phyloP scores from a whole-genome alignment of 352 stramenopile species.

The Globisporangium sylvaticum region DNA sequence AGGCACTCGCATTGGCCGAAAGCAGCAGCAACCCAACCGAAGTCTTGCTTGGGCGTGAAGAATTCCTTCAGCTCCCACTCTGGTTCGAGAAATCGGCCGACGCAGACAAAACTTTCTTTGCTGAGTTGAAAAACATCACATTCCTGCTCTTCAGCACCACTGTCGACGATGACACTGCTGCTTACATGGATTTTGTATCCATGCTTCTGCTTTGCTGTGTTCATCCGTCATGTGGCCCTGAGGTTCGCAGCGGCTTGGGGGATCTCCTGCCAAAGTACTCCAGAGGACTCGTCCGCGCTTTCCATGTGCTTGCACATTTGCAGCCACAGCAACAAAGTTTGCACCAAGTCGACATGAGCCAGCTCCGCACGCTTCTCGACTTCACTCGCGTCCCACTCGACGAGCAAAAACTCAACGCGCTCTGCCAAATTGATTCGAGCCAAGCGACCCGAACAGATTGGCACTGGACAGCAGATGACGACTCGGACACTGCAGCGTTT shows the following conservation, averaged over 20 bases:
- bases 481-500: slow-evolving; percentile 15
- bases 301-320: slow-evolving; percentile 22
- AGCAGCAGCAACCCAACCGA: not conserved
- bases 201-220: slow-evolving; percentile 43
- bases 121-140: slow-evolving; percentile 26
- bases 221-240: slow-evolving; percentile 24
- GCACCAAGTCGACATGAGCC: not conserved
- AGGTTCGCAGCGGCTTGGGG: slow-evolving; percentile 28
- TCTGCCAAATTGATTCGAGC: not conserved
- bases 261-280: slow-evolving; percentile 34
- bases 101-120: not conserved
- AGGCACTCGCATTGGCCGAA: not conserved
- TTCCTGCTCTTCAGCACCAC: slow-evolving; percentile 31
- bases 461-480: slow-evolving; percentile 3
- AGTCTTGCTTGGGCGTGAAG: slow-evolving; percentile 12
- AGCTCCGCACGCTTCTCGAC: slow-evolving; percentile 20
- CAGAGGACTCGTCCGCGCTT: slow-evolving; percentile 36
- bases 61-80: slow-evolving; percentile 34
- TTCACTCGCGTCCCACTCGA: slow-evolving; percentile 10
- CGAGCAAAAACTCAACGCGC: not conserved
- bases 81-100: slow-evolving; percentile 35
- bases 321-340: not conserved
- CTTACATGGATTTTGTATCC: slow-evolving; percentile 13
- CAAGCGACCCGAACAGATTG: not conserved
- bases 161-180: not conserved